Evolutionary conservation across 176 grass and related monocot genomes (phyloP), one percentile per base, ranked within the genome.

Genomic region (Oryza glaberrima): DNA sequence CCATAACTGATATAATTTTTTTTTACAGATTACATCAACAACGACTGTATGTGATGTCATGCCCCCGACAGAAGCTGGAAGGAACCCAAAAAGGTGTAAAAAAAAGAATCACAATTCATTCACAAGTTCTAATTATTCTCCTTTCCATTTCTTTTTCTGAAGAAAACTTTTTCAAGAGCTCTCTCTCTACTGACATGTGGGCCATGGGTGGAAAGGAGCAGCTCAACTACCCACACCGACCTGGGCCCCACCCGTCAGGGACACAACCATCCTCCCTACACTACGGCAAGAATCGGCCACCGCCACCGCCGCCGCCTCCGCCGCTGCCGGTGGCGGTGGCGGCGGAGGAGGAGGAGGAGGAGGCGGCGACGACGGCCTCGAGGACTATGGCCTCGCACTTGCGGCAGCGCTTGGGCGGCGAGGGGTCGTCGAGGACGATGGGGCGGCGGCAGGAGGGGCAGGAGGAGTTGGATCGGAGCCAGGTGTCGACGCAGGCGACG

Each of bases 401-500:
- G 77, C 86, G 92, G 84, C 96, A 99, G 0, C 67, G 83, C 60
- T 84, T 84, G 48, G 89, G 83, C 30, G 90, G 73, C 6, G 78
- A 30, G 9, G 88, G 26, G 52, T 61, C 36, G 91, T 90, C 87
- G 64, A 92, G 79, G 80, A 92, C 84, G 72, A 94, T 86, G 86
- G 84, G 65, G 73, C 89, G 89, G 89, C 92, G 92, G 78, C 92
- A 94, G 60, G 89, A 89, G 1, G 92, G 92, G 86, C 92, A 94
- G 61, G 92, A 94, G 35, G 92, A 86, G 80, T 91, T 88, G 75
- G 89, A 77, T 58, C 86, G 78, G 26, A 94, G 89, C 92, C 92
- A 94, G 65, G 83, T 89, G 88, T 94, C 92, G 43, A 94, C 86
- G 89, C 92, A 94, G 10, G 49, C 79, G 83, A 94, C 89, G 65